Base-by-base conservation (phyloP, 139 green algal species). In the Micractinium conductrix region DNA sequence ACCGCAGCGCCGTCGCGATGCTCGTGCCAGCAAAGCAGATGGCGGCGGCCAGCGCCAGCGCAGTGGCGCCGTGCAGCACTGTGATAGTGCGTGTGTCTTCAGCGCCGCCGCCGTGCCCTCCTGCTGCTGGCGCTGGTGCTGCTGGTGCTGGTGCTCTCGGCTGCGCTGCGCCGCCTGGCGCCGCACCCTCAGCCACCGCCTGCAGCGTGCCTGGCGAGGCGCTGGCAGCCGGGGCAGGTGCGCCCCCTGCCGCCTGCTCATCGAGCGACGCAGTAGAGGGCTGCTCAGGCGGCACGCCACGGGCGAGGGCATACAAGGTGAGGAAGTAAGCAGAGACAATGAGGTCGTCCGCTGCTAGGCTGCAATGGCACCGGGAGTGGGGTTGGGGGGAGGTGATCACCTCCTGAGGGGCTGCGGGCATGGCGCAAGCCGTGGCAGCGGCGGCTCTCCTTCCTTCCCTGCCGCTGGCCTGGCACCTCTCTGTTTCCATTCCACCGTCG, bases 281-380 rank as follows among this genome's bases (percentile, higher is more conserved):
- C 3, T 55, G 8, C 19, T 95, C 93, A 1, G 92, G 81, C 3
- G 92, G 91, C 24, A 95, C 88, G 14, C 63, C 44, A 19, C 87
- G 87, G 1, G 94, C 95, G 79, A 97, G 79, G 4, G 88, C 67
- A 89, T 96, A 98, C 9, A 98, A 75, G 21, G 90, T 81, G 0
- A 93, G 88, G 80, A 98, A 98, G 88, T 98, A 98, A 28, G 96
- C n/a, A 0, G 91, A 93, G 68, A 94, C 94, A 26, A 98, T 94
- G 42, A 98, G 89, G 89, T 98, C 96, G 87, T 99, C 96, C 6
- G 96, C 95, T n/a, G 96, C 96, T 33, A 99, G 91, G 42, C 93
- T n/a, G n/a, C n/a, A n/a, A n/a, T n/a, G n/a, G n/a, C n/a, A n/a
- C n/a, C n/a, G n/a, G n/a, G n/a, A n/a, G n/a, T n/a, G n/a, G n/a